A percentile compares a stretch with the other conserved stretches of the same genome.
phyloP scores from a whole-genome alignment of 1,139 yeast genomes.

The Hyphopichia wangnamkhiaoensis region DNA sequence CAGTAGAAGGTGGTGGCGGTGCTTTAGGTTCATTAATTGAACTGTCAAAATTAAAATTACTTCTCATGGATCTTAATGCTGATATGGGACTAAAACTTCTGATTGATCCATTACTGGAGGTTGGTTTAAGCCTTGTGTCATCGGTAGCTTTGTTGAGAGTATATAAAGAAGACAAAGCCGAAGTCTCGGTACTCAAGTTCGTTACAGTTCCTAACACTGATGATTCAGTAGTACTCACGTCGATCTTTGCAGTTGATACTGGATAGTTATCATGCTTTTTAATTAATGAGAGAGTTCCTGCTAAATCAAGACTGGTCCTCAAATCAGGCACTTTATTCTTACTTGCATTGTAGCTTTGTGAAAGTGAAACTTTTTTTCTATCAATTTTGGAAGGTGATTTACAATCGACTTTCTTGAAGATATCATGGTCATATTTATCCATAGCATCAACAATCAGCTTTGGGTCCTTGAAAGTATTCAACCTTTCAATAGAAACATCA shows the following conservation, averaged over 20 bases:
- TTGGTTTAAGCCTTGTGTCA: slow-evolving; percentile 16
- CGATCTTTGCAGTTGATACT: slow-evolving; percentile 16
- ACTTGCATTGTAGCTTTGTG: not conserved
- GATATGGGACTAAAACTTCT: slow-evolving; percentile 9
- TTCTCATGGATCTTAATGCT: not conserved
- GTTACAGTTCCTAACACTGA: slow-evolving; percentile 43
- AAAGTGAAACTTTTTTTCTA: slow-evolving; percentile 1
- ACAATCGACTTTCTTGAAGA: slow-evolving; percentile 38
- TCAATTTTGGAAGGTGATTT: slow-evolving; percentile 6
- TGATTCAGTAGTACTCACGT: slow-evolving; percentile 34
- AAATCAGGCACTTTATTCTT: not conserved
- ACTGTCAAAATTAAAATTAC: not conserved
- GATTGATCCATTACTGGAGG: slow-evolving; percentile 11
- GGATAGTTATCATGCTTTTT: slow-evolving; percentile 9
- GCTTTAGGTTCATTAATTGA: not conserved
- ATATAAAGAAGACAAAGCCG: slow-evolving; percentile 44
- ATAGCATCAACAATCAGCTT: slow-evolving; percentile 50
- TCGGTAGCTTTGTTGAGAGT: slow-evolving; percentile 39
- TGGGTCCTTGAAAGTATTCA: slow-evolving; percentile 30
- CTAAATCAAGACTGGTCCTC: not conserved
- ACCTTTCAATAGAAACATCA: slow-evolving; percentile 60
- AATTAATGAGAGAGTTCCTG: slow-evolving; percentile 3
- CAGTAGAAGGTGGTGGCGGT: not conserved
- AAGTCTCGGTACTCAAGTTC: slow-evolving; percentile 24
- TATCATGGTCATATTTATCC: slow-evolving; percentile 59